A percentile compares a stretch with the other conserved stretches of the same genome.
phyloP scores from a whole-genome alignment of 2,329 filamentous ascomycete genomes.

The Pseudodiploospora longispora region DNA sequence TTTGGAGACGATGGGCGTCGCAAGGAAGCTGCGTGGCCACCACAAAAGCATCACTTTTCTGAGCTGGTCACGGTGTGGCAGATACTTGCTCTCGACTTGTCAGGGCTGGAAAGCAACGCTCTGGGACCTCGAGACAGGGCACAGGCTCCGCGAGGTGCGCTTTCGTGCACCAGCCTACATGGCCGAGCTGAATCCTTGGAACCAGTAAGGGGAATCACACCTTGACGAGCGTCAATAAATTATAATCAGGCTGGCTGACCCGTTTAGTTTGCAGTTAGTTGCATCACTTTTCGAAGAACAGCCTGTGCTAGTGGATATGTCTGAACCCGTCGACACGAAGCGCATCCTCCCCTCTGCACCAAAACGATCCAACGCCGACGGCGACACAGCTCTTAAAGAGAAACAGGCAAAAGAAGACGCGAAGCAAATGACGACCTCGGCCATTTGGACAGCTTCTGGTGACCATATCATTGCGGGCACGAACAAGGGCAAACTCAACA shows the following conservation, averaged over 20 bases:
- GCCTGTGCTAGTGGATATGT: constrained; percentile 78
- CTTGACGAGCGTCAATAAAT: no score
- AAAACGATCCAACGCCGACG: constrained; percentile 61
- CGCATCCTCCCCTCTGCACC: constrained; percentile 74
- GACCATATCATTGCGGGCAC: constrained; percentile 89
- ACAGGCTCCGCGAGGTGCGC: constrained; percentile 73
- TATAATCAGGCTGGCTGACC: constrained; percentile 12
- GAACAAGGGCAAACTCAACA: constrained; percentile 92
- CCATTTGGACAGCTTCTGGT: constrained; percentile 77
- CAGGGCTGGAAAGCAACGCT: constrained; percentile 96
- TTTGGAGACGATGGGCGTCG: constrained; percentile 93
- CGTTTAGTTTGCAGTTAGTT: constrained; percentile 68
- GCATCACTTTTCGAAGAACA: constrained; percentile 91
- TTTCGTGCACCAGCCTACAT: constrained; percentile 94
- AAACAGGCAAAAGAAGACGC: constrained; percentile 88
- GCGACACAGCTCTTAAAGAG: constrained; percentile 62
- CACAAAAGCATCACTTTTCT: constrained; percentile 89
- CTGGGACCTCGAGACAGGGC: constrained; percentile 73
- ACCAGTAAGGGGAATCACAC: constrained; percentile 51
- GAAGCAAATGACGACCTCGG: constrained; percentile 89
- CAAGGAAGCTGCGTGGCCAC: constrained; percentile 87
- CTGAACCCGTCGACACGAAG: constrained; percentile 61
- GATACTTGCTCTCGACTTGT: constrained; percentile 84
- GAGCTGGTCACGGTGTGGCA: constrained; percentile 88
- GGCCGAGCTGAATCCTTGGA: constrained; percentile 85